phyloP scores from a whole-genome alignment of 2,329 filamentous ascomycete species.

The Fusarium dimerum region DNA sequence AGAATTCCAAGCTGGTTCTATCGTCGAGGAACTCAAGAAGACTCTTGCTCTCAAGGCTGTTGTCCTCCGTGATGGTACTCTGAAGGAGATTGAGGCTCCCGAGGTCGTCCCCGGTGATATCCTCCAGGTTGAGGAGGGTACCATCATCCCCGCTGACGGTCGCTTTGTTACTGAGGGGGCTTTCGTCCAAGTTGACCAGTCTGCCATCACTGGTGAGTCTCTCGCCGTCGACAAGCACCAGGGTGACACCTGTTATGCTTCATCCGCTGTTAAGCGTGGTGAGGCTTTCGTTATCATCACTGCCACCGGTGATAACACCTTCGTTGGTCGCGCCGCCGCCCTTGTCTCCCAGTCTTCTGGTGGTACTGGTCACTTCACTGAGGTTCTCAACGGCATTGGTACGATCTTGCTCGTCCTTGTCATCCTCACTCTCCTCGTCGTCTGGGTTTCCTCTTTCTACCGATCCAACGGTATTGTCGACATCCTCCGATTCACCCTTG shows the following conservation, averaged over 20 bases:
- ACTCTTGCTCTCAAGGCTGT: conserved; percentile 85
- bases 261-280: conserved; percentile 88
- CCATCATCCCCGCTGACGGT: conserved; percentile 87
- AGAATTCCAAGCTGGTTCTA: conserved; percentile 86
- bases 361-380: conserved; percentile 84
- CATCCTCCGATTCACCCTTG: conserved; percentile 83
- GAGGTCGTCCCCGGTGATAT: conserved; percentile 90
- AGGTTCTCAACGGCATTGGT: conserved; percentile 86
- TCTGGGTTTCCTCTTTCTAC: conserved; percentile 89
- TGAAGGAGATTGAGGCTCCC: conserved; percentile 78
- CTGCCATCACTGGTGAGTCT: conserved; percentile 88
- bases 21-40: conserved; percentile 90
- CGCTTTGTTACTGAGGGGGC: conserved; percentile 81
- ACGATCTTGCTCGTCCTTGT: conserved; percentile 78
- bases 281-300: conserved; percentile 82
- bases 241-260: conserved; percentile 79
- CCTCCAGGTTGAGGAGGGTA: conserved; percentile 85
- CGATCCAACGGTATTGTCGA: conserved; percentile 77
- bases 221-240: conserved; percentile 87
- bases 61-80: conserved; percentile 75
- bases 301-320: conserved; percentile 85
- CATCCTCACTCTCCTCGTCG: conserved; percentile 75
- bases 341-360: conserved; percentile 76
- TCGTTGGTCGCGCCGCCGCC: conserved; percentile 84
- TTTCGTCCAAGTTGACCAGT: conserved; percentile 89